phyloP scores from a whole-genome alignment of 306 rosid species.

The Chamaecrista fasciculata region DNA sequence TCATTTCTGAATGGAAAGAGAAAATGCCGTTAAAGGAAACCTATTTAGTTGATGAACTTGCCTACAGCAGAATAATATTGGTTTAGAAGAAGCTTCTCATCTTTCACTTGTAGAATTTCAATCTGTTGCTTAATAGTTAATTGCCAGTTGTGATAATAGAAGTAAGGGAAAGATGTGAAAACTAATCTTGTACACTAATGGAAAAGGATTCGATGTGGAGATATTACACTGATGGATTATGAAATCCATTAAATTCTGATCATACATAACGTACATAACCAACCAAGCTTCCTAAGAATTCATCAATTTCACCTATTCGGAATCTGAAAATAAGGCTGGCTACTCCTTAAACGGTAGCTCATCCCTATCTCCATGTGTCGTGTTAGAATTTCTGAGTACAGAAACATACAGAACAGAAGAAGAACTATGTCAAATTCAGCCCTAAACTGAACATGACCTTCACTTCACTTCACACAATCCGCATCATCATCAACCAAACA shows the following conservation, averaged over 20 bases:
- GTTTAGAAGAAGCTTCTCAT: no score
- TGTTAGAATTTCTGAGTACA: constrained; percentile 30
- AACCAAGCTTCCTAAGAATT: constrained; percentile 37
- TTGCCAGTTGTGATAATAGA: neutral
- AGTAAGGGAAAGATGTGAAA: neutral
- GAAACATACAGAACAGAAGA: constrained; percentile 32
- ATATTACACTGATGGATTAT: constrained; percentile 3
- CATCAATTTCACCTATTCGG: constrained; percentile 26
- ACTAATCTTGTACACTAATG: neutral
- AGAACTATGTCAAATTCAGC: constrained; percentile 71
- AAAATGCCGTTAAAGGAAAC: neutral
- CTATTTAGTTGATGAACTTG: neutral
- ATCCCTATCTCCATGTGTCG: constrained; percentile 20
- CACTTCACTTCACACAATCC: constrained; percentile 42
- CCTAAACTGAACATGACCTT: constrained; percentile 63
- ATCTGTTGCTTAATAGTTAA: neutral
- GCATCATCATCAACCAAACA: constrained; percentile 49
- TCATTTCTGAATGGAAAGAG: no score
- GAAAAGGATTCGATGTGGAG: neutral
- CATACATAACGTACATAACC: constrained; percentile 28
- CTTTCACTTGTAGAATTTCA: no score
- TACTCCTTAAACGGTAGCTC: constrained; percentile 26
- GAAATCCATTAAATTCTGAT: constrained; percentile 32
- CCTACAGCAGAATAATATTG: no score
- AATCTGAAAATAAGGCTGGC: constrained; percentile 24